Evolutionary conservation across 139 green algal genomes (phyloP), one percentile per base, ranked within the genome.

Genomic region (Desmodesmus armatus): DNA sequence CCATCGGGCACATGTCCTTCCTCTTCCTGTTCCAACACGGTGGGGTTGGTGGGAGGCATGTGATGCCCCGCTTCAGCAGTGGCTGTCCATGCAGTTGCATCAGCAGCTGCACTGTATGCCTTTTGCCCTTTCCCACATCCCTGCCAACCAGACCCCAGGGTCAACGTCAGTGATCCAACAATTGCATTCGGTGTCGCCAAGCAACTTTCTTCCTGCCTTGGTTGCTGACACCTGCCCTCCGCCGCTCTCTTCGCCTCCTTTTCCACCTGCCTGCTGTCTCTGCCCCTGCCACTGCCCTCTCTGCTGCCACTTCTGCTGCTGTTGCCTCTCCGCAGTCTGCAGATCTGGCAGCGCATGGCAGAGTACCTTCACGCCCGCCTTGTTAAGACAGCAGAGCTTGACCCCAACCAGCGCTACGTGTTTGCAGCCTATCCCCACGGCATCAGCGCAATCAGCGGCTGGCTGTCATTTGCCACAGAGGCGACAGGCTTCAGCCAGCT

Each of bases 341-440:
- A 21, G 5, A 33, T 93, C 3, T 95, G 92, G 92, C 75, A 80
- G n/a, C 49, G 80, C 35, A 87, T 92, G 69, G 86, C 67, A 4
- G 62, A 88, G 19, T 93, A 93, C 70, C 91, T 94, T 35, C 33
- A 62, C 39, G 88, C 89, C 0, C 44, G 72, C 15, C 84, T 95
- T 3, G 66, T 92, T 43, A 93, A 91, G 70, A 93, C 92, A 31
- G 85, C 83, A 47, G 89, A 93, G 3, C 83, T 95, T 44, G 86
- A 93, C 51, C 90, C 90, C 2, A 25, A 63, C 17, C 35, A 84
- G 17, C 53, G 75, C 43, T 95, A 94, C 73, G 23, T 94, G 19
- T 93, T 94, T 69, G 90, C 73, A 1, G 65, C 58, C n/a, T 87
- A 91, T 71, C 91, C 91, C 3, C 91, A 94, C 44, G 91, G 80